Evolutionary conservation across 768 basidiomycete genomes (phyloP).

Genomic region (Imleria badia): DNA sequence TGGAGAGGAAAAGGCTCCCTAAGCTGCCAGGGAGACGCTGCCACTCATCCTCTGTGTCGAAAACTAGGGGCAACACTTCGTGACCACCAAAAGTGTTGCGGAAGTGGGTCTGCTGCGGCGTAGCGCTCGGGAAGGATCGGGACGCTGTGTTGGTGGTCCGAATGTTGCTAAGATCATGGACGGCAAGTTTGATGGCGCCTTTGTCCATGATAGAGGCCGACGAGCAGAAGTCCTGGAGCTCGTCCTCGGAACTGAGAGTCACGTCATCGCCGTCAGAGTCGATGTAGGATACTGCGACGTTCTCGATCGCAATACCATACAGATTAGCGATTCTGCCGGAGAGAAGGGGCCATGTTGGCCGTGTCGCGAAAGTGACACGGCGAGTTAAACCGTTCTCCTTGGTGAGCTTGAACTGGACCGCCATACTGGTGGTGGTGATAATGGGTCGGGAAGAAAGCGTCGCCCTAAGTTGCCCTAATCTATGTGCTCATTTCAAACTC

Average conservation of each 20-base stretch:
- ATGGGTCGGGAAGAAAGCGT: conserved; percentile 17
- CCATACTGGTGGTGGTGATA: conserved; percentile 43
- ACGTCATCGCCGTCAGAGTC: conserved; percentile 76
- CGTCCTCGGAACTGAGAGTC: conserved; percentile 73
- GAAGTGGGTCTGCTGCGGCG: conserved; percentile 37
- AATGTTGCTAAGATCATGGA: conserved; percentile 53
- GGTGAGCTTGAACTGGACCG: conserved; percentile 64
- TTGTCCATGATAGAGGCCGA: conserved; percentile 25
- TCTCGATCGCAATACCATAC: conserved; percentile 53
- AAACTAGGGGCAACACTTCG: conserved; percentile 44
- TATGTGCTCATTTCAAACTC: conserved; percentile 41
- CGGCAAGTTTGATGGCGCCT: conserved; percentile 53
- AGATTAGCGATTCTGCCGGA: conserved; percentile 54
- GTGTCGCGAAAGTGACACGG: conserved; percentile 49
- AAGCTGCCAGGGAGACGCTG: conserved; percentile 48
- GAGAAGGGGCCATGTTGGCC: conserved; percentile 58
- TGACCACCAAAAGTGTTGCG: conserved; percentile 62
- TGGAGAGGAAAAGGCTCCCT: conserved; percentile 40
- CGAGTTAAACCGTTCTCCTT: conserved; percentile 59
- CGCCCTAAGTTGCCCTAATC: conserved; percentile 8
- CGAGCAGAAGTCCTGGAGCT: conserved; percentile 71
- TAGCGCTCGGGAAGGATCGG: conserved; percentile 33
- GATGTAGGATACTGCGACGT: conserved; percentile 67
- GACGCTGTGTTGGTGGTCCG: conserved; percentile 35
- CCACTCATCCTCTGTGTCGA: conserved; percentile 63